Conservation (phyloP, 2,329 filamentous ascomycete species). For the Penicillium sp. region DNA sequence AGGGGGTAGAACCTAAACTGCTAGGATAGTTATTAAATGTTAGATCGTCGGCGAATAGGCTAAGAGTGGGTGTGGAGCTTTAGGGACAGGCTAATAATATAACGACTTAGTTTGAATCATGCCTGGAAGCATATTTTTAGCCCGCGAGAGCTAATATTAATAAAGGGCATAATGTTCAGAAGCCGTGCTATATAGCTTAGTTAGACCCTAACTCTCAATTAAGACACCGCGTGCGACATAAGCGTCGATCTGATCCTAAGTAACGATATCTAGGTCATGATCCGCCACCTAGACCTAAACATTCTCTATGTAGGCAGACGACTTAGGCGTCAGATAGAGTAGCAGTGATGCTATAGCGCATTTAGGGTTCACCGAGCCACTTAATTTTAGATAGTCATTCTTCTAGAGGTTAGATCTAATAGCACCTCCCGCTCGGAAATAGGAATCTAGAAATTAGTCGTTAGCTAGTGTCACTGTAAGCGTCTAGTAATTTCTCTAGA, state of each 20-base stretch:
- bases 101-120: conserved; percentile 73
- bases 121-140: conserved; percentile 57
- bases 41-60: no score
- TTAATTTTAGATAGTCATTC: no score
- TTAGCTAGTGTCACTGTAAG: no score
- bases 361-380: no score
- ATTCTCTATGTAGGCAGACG: conserved; percentile 46
- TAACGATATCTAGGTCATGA: conserved; percentile 38
- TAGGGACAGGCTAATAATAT: conserved; percentile 72
- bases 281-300: conserved; percentile 44
- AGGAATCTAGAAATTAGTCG: conserved; percentile 36
- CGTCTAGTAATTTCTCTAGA: no score
- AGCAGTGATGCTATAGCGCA: no score
- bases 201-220: conserved; percentile 54
- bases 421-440: conserved; percentile 49
- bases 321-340: no score
- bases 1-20: no score
- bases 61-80: no score
- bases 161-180: conserved; percentile 73
- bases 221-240: conserved; percentile 60
- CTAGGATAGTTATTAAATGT: no score
- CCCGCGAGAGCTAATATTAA: conserved; percentile 69
- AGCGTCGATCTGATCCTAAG: conserved; percentile 66
- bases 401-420: conserved; percentile 32
- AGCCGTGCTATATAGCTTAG: conserved; percentile 69